Evolutionary conservation across 371 early-diverging fungal species (phyloP).

Genomic region (Mucor irregularis): DNA sequence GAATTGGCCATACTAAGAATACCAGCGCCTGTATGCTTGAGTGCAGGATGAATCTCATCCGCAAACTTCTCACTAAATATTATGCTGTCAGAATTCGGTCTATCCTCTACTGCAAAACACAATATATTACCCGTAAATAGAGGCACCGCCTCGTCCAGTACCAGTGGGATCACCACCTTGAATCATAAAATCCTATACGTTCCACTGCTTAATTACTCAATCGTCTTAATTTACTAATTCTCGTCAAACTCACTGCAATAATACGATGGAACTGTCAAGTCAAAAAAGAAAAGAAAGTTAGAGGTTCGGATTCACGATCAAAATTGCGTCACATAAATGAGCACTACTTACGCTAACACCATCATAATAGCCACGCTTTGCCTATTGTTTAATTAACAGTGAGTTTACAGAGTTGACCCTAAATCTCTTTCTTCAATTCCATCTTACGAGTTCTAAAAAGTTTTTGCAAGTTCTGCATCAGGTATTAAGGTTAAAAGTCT

Average conservation of each 20-base stretch:
- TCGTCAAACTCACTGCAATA: conserved; percentile 53
- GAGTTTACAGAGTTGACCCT: neutral
- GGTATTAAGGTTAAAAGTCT: neutral
- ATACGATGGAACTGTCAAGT: conserved; percentile 88
- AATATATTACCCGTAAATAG: conserved; percentile 66
- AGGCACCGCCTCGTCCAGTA: conserved; percentile 63
- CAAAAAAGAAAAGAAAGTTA: neutral
- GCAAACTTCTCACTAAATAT: conserved; percentile 52
- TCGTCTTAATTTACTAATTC: neutral
- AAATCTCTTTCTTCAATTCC: no score
- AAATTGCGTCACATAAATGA: neutral
- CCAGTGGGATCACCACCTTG: conserved; percentile 72
- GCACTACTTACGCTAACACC: conserved; percentile 61
- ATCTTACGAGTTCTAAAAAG: conserved; percentile 69
- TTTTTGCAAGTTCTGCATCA: conserved; percentile 66
- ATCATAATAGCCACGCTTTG: conserved; percentile 68
- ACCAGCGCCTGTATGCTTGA: conserved; percentile 81
- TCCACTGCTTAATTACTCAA: neutral
- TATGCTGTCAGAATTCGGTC: neutral
- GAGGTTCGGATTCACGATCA: no score
- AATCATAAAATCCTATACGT: conserved; percentile 72
- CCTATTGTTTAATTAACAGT: conserved; percentile 28
- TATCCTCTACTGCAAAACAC: neutral
- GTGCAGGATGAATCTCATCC: conserved; percentile 73
- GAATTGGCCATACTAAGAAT: conserved; percentile 87